Evolutionary conservation across 2,329 filamentous ascomycete species (phyloP).

Genomic region (Talaromyces sp.): DNA sequence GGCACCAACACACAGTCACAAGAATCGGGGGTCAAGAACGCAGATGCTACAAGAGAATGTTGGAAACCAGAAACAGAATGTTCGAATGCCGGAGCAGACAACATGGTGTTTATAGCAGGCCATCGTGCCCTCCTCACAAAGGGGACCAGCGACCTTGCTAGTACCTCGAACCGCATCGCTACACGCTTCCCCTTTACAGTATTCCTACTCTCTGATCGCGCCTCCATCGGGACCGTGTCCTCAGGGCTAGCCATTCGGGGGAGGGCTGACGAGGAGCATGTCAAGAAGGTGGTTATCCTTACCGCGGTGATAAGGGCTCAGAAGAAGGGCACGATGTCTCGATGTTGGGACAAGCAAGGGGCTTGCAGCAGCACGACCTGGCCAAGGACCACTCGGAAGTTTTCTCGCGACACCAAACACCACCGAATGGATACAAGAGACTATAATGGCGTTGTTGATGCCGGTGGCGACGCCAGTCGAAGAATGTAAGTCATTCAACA

Average conservation of each 20-base stretch:
- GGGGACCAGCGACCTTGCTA: conserved; percentile 30
- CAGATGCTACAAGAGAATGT: conserved; percentile 37
- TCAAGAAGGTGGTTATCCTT: conserved; percentile 25
- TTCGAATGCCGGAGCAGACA: conserved; percentile 29
- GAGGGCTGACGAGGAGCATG: conserved; percentile 24
- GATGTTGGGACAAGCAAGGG: conserved; percentile 30
- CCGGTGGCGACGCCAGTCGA: conserved; percentile 25
- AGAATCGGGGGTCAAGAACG: conserved; percentile 32
- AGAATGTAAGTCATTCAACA: conserved; percentile 29
- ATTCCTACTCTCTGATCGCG: conserved; percentile 25
- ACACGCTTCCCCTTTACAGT: conserved; percentile 28
- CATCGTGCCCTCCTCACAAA: conserved; percentile 22
- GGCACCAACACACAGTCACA: conserved; percentile 18
- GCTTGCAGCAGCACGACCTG: conserved; percentile 29
- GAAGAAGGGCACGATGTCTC: conserved; percentile 27
- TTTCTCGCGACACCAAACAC: conserved; percentile 22
- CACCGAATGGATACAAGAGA: background rate
- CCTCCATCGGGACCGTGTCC: conserved; percentile 21
- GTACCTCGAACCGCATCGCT: conserved; percentile 25
- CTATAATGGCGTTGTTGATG: conserved; percentile 19
- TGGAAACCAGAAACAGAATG: conserved; percentile 40
- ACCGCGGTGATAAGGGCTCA: conserved; percentile 34
- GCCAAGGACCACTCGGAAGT: conserved; percentile 31
- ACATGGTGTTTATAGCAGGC: conserved; percentile 37
- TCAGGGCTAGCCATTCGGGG: conserved; percentile 24